phyloP scores from a whole-genome alignment of 2,329 filamentous ascomycete species.

The Remersonia thermophila region DNA sequence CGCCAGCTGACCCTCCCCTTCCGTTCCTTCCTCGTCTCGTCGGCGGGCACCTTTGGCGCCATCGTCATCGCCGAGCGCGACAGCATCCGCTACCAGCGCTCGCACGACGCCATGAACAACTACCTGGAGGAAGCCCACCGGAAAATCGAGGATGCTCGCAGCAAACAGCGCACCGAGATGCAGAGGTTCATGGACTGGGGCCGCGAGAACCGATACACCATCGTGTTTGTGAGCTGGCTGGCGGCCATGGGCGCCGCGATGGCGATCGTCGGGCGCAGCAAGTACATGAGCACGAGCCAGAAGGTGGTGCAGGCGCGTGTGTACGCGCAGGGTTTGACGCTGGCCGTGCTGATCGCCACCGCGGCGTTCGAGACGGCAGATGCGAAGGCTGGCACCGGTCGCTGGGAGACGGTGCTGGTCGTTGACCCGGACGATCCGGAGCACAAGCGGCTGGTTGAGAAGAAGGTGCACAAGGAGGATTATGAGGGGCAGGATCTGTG shows the following conservation, averaged over 20 bases:
- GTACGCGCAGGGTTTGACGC: slow-evolving; percentile 80
- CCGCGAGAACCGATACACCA: slow-evolving; percentile 69
- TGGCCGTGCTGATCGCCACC: slow-evolving; percentile 70
- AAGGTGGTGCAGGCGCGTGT: slow-evolving; percentile 92
- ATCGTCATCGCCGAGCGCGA: slow-evolving; percentile 78
- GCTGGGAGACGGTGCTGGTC: slow-evolving; percentile 77
- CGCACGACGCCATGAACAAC: slow-evolving; percentile 52
- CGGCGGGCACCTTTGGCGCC: slow-evolving; percentile 68
- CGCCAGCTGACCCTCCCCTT: slow-evolving; percentile 76
- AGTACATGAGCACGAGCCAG: slow-evolving; percentile 61
- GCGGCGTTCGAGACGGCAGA: slow-evolving; percentile 74
- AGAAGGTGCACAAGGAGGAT: slow-evolving; percentile 74
- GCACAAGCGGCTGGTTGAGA: slow-evolving; percentile 75
- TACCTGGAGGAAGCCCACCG: slow-evolving; percentile 55
- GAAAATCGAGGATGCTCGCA: slow-evolving; percentile 33
- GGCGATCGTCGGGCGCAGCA: slow-evolving; percentile 64
- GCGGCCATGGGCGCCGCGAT: slow-evolving; percentile 67
- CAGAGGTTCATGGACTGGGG: slow-evolving; percentile 62
- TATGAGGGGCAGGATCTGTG: slow-evolving; percentile 87
- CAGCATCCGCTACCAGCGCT: slow-evolving; percentile 51
- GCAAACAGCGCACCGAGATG: slow-evolving; percentile 41
- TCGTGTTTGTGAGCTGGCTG: slow-evolving; percentile 73
- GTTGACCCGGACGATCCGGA: slow-evolving; percentile 70
- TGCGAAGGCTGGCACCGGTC: slow-evolving; percentile 59
- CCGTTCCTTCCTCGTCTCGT: slow-evolving; percentile 79